Evolutionary conservation across 1,284 basidiomycete species (phyloP).

Genomic region (Kalmanozyma brasiliensis): DNA sequence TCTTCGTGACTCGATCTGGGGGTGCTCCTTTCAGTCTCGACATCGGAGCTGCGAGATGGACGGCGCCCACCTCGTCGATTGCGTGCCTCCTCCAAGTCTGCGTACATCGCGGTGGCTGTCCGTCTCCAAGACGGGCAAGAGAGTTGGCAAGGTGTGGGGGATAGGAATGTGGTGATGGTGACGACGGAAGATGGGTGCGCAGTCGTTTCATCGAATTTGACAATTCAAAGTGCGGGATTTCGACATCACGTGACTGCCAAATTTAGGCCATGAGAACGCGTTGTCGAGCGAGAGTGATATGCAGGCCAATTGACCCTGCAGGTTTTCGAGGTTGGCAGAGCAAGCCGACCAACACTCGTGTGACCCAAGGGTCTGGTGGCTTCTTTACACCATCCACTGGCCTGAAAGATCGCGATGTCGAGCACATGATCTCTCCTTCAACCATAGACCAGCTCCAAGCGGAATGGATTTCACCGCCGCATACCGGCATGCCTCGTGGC

Average conservation of each 20-base stretch:
- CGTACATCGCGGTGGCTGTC: conserved; percentile 48
- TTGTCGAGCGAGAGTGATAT: conserved; percentile 4
- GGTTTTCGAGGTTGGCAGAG: background rate
- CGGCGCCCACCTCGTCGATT: conserved; percentile 21
- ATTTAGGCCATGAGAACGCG: conserved; percentile 16
- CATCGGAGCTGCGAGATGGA: conserved; percentile 27
- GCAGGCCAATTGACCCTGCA: conserved; percentile 16
- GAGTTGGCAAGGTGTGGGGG: background rate
- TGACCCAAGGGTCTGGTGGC: conserved; percentile 3
- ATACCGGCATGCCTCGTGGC: conserved; percentile 51
- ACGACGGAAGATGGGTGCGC: conserved; percentile 10
- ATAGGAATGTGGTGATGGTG: background rate
- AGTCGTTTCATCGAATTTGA: conserved; percentile 4
- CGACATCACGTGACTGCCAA: conserved; percentile 17
- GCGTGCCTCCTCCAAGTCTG: conserved; percentile 61
- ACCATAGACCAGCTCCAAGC: background rate
- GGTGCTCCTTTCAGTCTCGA: conserved; percentile 25
- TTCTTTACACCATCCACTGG: too few species aligned
- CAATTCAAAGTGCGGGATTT: background rate
- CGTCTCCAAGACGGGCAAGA: too few species aligned
- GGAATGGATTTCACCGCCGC: conserved; percentile 62
- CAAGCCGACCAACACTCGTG: conserved; percentile 4
- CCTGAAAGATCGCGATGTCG: too few species aligned
- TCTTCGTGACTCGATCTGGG: conserved; percentile 8
- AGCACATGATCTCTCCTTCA: background rate